Conservation (phyloP, 176 grass and related monocot genomes). For the Cenchrus purpureus region DNA sequence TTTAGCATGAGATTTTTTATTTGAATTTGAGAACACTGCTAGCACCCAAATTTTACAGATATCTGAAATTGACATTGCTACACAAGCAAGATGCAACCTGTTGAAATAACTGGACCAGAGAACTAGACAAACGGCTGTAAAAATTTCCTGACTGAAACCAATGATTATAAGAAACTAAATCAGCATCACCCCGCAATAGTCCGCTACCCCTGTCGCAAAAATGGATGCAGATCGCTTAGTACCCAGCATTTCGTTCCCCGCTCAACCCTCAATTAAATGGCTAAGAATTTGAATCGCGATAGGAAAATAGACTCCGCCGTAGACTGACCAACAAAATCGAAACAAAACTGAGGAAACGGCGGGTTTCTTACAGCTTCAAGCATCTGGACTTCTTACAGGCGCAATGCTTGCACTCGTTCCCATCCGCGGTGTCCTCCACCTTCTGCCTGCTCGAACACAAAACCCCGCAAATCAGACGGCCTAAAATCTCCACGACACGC, state of each 20-base stretch:
- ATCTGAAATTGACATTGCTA: neutral
- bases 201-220: neutral
- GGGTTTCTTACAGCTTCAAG: conserved; percentile 66
- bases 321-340: conserved; percentile 17
- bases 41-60: neutral
- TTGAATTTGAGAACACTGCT: neutral
- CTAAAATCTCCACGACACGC: neutral
- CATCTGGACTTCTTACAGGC: conserved; percentile 75
- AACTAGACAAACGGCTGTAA: neutral
- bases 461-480: conserved; percentile 23
- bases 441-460: conserved; percentile 53
- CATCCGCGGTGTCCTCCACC: conserved; percentile 58
- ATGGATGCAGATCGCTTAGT: conserved; percentile 17
- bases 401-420: conserved; percentile 72
- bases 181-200: neutral
- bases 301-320: neutral
- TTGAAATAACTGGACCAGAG: neutral
- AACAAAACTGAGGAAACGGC: neutral
- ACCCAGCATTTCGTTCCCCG: conserved; percentile 23
- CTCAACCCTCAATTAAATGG: neutral
- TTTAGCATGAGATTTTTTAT: neutral
- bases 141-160: neutral
- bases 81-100: neutral
- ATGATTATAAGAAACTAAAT: conserved; percentile 9
- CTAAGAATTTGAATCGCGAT: neutral